A percentile compares a stretch with the other conserved stretches of the same genome.
Evolutionary conservation across 2,329 filamentous ascomycete genomes (phyloP).

Genomic region (Blastomyces silverae): DNA sequence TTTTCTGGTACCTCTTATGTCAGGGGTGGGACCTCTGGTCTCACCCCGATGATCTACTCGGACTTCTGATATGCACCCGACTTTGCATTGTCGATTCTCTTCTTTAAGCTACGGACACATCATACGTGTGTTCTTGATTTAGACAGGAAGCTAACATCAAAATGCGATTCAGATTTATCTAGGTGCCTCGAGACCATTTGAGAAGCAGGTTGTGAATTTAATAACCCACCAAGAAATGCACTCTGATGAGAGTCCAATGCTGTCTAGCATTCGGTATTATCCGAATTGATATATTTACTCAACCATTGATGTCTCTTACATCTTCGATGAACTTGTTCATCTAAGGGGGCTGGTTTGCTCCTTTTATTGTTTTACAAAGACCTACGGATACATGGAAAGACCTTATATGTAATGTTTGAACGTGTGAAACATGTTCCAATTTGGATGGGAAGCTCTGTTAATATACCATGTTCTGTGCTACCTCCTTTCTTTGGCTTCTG

Average conservation of each 20-base stretch:
- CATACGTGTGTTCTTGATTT: not conserved
- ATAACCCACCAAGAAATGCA: not conserved
- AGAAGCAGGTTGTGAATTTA: not conserved
- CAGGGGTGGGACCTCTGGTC: conserved; percentile 48
- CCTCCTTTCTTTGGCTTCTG: not conserved
- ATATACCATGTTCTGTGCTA: not conserved
- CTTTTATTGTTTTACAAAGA: not conserved
- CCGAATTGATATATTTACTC: not conserved
- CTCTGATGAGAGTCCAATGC: not conserved
- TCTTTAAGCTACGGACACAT: not conserved
- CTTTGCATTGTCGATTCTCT: conserved; percentile 3
- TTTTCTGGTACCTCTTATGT: conserved; percentile 94
- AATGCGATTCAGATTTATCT: not conserved
- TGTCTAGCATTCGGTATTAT: not conserved
- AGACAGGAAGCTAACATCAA: not conserved
- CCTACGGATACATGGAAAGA: not conserved
- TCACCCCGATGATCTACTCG: conserved; percentile 64
- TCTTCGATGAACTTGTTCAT: not conserved
- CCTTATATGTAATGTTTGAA: not conserved
- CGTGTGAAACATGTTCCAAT: not conserved
- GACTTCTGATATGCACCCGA: conserved; percentile 59
- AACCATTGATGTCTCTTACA: not conserved
- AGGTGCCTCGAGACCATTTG: not conserved
- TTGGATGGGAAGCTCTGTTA: not conserved
- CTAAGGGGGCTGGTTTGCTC: not conserved